These are phyloP conservation scores for Aphanomyces stellatus DNA, from an alignment of 352 stramenopile species.

Conservation along the genomic window DNA sequence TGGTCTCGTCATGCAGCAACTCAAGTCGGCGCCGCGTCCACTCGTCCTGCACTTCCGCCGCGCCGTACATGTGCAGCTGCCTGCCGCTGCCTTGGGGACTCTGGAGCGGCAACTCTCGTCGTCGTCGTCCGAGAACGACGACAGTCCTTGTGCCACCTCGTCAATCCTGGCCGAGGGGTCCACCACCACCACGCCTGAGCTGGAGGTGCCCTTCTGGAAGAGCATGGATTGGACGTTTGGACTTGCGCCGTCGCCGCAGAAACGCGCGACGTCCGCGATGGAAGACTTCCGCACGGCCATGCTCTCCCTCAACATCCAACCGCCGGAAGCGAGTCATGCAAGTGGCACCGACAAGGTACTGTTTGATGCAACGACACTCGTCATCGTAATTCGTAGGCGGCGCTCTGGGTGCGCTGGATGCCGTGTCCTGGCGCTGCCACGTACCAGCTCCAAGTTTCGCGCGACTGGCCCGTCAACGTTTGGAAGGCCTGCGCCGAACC, in stretches of 20 bases:
- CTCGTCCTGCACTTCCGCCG: background rate
- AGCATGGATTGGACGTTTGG: background rate
- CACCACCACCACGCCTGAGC: too few species aligned
- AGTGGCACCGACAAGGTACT: background rate
- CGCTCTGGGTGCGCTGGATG: background rate
- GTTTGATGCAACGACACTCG: background rate
- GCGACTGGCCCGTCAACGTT: conserved; percentile 11
- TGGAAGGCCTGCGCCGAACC: background rate
- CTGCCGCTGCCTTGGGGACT: too few species aligned
- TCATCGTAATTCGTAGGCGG: background rate
- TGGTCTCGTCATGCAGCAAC: background rate
- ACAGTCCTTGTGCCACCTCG: background rate
- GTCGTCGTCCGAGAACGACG: background rate
- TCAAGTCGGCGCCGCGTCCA: conserved; percentile 5
- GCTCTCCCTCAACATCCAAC: background rate
- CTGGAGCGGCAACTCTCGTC: too few species aligned
- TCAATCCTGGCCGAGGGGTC: too few species aligned
- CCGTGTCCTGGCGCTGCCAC: background rate
- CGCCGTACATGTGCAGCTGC: background rate
- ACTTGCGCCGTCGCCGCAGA: background rate
- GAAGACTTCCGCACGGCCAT: background rate
- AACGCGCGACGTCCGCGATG: background rate
- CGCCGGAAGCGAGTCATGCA: background rate
- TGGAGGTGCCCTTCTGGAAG: background rate
- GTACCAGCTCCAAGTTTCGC: background rate